These are phyloP conservation scores for Pyrrhoderma lamaoense DNA, from an alignment of 1,284 basidiomycete genomes.

Conservation along the genomic window DNA sequence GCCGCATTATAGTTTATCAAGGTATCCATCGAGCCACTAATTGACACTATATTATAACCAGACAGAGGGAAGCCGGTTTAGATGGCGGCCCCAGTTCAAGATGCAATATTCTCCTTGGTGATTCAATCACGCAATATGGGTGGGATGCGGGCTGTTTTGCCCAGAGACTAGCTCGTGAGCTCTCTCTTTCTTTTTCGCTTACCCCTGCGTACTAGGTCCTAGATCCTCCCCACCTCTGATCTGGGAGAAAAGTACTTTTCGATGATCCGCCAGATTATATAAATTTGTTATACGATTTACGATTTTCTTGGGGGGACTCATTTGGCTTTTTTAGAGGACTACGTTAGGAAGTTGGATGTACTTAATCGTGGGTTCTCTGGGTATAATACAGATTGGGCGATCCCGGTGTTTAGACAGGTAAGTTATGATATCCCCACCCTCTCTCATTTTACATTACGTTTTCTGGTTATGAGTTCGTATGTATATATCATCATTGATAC, in stretches of 20 bases:
- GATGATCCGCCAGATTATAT: too few species aligned
- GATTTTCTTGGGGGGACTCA: too few species aligned
- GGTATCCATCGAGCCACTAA: too few species aligned
- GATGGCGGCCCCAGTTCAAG: conserved; percentile 54
- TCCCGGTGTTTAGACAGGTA: conserved; percentile 73
- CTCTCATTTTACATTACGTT: conserved; percentile 42
- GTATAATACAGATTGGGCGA: conserved; percentile 80
- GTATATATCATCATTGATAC: too few species aligned
- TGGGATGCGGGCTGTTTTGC: conserved; percentile 57
- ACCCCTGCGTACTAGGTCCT: neutral
- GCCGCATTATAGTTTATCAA: too few species aligned
- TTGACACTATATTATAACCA: too few species aligned
- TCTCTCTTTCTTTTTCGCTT: neutral
- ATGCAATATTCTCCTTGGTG: conserved; percentile 69
- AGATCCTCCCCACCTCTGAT: neutral
- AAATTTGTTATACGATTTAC: too few species aligned
- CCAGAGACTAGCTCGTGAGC: conserved; percentile 54
- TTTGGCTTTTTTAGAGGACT: conserved; percentile 64
- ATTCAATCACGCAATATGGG: conserved; percentile 64
- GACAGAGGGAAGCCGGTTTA: neutral
- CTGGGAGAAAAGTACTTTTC: conserved; percentile 3
- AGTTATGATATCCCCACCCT: neutral
- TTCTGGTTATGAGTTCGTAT: too few species aligned
- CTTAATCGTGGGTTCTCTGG: conserved; percentile 76
- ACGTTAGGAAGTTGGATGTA: conserved; percentile 74